A percentile compares a stretch with the other conserved stretches of the same genome.
phyloP scores from a whole-genome alignment of 257 asterid genomes.

The Solanum pennellii region DNA sequence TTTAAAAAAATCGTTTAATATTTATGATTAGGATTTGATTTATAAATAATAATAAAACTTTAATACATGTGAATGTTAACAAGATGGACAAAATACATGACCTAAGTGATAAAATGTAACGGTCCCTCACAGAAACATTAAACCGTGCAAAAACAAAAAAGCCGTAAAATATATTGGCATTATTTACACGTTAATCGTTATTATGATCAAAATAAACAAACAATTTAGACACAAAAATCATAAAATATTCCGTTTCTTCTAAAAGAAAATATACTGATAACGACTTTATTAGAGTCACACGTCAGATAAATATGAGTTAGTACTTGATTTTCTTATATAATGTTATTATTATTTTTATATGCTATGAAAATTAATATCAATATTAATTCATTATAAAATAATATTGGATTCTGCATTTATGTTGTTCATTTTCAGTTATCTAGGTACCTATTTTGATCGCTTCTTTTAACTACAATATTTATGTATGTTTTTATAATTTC shows the following conservation, averaged over 20 bases:
- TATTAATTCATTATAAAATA: no score
- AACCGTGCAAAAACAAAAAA: neutral
- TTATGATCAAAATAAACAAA: neutral
- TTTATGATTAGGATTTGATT: neutral
- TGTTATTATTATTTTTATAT: no score
- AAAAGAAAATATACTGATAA: neutral
- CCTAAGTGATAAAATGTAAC: neutral
- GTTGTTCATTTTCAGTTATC: neutral
- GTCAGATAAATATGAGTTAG: neutral
- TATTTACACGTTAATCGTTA: neutral
- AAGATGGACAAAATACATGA: neutral
- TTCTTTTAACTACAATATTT: neutral
- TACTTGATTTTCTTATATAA: neutral
- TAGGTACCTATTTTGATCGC: neutral
- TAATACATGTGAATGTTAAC: neutral
- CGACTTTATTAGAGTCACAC: neutral
- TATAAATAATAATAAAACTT: neutral
- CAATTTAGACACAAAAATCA: neutral
- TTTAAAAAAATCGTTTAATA: neutral
- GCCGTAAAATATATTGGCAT: neutral
- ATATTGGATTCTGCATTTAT: neutral
- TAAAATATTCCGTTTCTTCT: neutral
- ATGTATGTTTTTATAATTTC: no score
- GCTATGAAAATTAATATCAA: neutral
- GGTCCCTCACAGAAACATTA: neutral